Evolutionary conservation across 2,329 filamentous ascomycete species (phyloP).

Genomic region (Fusarium sp.): DNA sequence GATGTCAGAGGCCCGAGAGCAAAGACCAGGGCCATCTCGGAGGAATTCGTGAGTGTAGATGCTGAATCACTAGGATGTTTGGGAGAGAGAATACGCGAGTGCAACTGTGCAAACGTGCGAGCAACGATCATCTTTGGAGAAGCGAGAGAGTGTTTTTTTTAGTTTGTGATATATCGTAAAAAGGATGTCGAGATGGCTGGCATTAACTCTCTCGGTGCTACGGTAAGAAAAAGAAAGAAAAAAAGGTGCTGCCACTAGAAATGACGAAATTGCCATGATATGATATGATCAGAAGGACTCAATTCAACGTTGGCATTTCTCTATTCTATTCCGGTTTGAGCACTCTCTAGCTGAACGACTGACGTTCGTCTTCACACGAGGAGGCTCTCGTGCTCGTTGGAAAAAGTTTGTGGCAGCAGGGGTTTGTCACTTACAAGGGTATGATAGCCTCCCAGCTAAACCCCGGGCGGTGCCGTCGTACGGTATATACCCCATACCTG

Average conservation of each 20-base stretch:
- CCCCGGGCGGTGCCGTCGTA: conserved; percentile 25
- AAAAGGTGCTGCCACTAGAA: conserved; percentile 12
- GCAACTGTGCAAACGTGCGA: conserved; percentile 3
- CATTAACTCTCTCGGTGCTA: neutral
- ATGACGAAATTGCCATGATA: neutral
- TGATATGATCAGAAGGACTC: conserved; percentile 11
- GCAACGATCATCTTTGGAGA: conserved; percentile 1
- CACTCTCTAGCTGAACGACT: neutral
- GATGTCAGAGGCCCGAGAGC: neutral
- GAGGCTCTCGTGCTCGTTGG: conserved; percentile 2
- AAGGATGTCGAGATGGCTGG: neutral
- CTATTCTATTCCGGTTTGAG: neutral
- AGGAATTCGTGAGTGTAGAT: neutral
- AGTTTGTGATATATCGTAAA: conserved; percentile 14
- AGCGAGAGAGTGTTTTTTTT: neutral
- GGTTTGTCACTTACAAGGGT: conserved; percentile 7
- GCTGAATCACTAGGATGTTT: conserved; percentile 1
- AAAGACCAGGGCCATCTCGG: neutral
- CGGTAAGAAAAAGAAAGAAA: conserved; percentile 10
- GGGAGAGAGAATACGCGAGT: conserved; percentile 4
- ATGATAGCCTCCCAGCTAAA: neutral
- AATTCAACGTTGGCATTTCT: neutral
- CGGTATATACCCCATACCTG: conserved; percentile 21
- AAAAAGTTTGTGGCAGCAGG: conserved; percentile 27
- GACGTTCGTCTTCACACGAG: neutral